Conservation (phyloP, 495 filamentous ascomycete genomes). For the Neurospora hispaniola region DNA sequence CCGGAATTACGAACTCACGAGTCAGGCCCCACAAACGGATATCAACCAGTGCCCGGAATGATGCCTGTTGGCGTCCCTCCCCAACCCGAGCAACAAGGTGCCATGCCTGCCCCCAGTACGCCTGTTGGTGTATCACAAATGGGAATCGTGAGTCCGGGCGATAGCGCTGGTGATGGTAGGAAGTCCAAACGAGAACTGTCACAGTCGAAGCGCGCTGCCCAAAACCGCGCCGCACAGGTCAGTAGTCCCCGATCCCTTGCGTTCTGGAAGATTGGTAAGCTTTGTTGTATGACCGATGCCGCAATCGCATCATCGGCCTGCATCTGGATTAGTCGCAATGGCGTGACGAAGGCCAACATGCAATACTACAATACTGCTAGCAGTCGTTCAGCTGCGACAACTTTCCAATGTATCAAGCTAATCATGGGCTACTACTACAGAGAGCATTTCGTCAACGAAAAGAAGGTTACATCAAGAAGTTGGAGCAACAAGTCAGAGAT, state of each 20-base stretch:
- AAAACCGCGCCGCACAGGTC: slow-evolving; percentile 95
- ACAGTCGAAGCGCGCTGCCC: slow-evolving; percentile 88
- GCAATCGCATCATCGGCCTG: background rate
- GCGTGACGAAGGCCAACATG: background rate
- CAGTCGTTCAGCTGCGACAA: background rate
- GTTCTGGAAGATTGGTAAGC: background rate
- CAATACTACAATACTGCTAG: background rate
- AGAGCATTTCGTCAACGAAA: slow-evolving; percentile 96
- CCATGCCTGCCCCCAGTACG: slow-evolving; percentile 14
- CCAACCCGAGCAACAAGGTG: slow-evolving; percentile 12
- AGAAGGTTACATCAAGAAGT: slow-evolving; percentile 93
- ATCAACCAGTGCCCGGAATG: slow-evolving; percentile 21
- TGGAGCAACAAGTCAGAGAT: slow-evolving; percentile 83
- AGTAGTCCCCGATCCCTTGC: slow-evolving; percentile 11
- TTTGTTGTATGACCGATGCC: background rate
- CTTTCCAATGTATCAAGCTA: background rate
- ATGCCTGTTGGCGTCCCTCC: slow-evolving; percentile 19
- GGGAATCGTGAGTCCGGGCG: slow-evolving; percentile 10
- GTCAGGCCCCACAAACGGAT: slow-evolving; percentile 8
- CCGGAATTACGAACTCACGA: slow-evolving; percentile 23
- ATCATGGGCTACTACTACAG: slow-evolving; percentile 31
- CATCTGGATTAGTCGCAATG: background rate
- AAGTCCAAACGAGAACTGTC: slow-evolving; percentile 76
- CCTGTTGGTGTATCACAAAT: slow-evolving; percentile 2
- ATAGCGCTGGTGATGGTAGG: slow-evolving; percentile 29